These are phyloP conservation scores for Cercospora sojina DNA, from an alignment of 2,329 filamentous ascomycete species.

Conservation along the genomic window DNA sequence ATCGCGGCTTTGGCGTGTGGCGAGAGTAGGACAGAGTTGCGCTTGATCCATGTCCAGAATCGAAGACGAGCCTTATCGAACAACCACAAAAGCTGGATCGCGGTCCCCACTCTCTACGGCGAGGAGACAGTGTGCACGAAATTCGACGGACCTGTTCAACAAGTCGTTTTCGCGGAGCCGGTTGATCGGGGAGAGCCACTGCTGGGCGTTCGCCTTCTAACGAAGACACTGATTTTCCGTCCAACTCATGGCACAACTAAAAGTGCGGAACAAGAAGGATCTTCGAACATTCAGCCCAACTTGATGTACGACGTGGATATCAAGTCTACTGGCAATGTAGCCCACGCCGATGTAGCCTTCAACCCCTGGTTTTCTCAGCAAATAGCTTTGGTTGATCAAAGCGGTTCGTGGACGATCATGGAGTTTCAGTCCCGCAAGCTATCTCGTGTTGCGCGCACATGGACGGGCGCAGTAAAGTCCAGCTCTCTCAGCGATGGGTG, in stretches of 20 bases:
- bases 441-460: slow-evolving; percentile 15
- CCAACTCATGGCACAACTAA: slow-evolving; percentile 35
- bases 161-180: slow-evolving; percentile 53
- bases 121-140: slow-evolving; percentile 57
- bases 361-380: slow-evolving; percentile 62
- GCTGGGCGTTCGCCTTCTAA: slow-evolving; percentile 53
- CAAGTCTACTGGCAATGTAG: slow-evolving; percentile 53
- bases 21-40: slow-evolving; percentile 58
- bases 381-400: slow-evolving; percentile 64
- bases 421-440: slow-evolving; percentile 46
- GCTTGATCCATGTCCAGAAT: slow-evolving; percentile 53
- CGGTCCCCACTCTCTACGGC: slow-evolving; percentile 49
- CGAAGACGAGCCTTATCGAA: slow-evolving; percentile 58
- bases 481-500: slow-evolving; percentile 50
- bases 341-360: slow-evolving; percentile 65
- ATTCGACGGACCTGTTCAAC: slow-evolving; percentile 54
- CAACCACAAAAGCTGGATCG: slow-evolving; percentile 49
- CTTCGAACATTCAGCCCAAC: slow-evolving; percentile 58
- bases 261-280: slow-evolving; percentile 15
- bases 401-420: slow-evolving; percentile 68
- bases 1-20: slow-evolving; percentile 47
- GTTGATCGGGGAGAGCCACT: slow-evolving; percentile 45
- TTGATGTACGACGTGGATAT: slow-evolving; percentile 55
- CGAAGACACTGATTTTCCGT: slow-evolving; percentile 51
- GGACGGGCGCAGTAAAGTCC: slow-evolving; percentile 10